Base-by-base conservation (phyloP, 441 rosid species). In the Adansonia madagascariensis region DNA sequence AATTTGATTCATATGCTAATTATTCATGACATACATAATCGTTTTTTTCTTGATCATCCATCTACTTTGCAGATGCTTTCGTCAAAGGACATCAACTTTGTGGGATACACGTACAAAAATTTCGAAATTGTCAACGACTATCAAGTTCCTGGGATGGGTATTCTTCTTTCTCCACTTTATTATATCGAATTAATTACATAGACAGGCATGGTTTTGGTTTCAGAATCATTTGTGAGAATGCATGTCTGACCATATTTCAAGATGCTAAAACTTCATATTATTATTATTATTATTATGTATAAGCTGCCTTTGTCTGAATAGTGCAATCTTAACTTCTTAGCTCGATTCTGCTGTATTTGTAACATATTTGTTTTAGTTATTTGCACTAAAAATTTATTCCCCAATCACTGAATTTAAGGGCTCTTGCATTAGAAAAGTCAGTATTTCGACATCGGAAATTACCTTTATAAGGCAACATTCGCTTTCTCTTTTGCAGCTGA, bases 121-220 rank as follows among this genome's bases (percentile, higher is more conserved):
- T 90, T 90, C n/a, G 94, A 90, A 79, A 86, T 90, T 65, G 90
- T 91, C 77, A 85, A 89, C 18, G 92, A 89, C 75, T 88, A 87
- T 76, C 90, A 85, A 86, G 88, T 88, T 49, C 91, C 89, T 46
- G 94, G 91, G 31, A 88, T 91, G 81, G 82, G 94, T 89, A 84
- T 75, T 1, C 43, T 61, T 79, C 77, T 65, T 47, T 44, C 77
- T 80, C 59, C 6, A 17, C 53, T 27, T 20, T 24, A 64, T 9
- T 39, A 3, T 6, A 47, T 70, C 22, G 4, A 18, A 15, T 20
- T 71, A 35, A 72, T 0, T 20, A 24, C 49, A 31, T 14, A 77
- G 31, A 65, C n/a, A 47, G 20, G 55, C 11, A 64, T 60, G 68
- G 43, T 59, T 56, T 6, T 10, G 47, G 17, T 59, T 55, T 72